phyloP scores from a whole-genome alignment of 306 rosid genomes.

The Begonia masoniana region DNA sequence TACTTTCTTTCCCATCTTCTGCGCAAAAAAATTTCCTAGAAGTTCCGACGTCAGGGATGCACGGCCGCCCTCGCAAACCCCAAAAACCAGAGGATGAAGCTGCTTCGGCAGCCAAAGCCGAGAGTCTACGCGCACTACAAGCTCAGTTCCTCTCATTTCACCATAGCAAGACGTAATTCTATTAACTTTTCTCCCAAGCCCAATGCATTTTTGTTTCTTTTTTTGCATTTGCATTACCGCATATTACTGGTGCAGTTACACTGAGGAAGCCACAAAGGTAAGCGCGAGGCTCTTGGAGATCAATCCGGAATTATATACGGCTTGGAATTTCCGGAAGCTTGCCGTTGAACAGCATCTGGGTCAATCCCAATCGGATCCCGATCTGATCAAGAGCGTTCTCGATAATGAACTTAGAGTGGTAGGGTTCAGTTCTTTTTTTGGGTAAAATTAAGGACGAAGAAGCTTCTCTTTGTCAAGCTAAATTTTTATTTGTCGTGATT shows the following conservation, averaged over 20 bases:
- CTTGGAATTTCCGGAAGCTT: conserved; percentile 85
- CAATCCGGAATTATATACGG: conserved; percentile 78
- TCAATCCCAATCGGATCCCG: conserved; percentile 31
- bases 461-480: neutral
- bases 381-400: conserved; percentile 27
- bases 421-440: neutral
- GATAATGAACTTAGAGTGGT: conserved; percentile 62
- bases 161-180: conserved; percentile 25
- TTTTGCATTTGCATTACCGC: neutral
- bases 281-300: conserved; percentile 54
- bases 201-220: neutral
- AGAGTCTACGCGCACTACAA: conserved; percentile 59
- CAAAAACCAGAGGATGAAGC: conserved; percentile 50
- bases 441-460: neutral
- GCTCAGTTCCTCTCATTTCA: conserved; percentile 59
- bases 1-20: too few species aligned
- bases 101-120: conserved; percentile 39
- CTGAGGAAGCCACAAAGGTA: conserved; percentile 52
- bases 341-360: conserved; percentile 44
- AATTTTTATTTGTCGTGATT: too few species aligned
- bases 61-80: conserved; percentile 74
- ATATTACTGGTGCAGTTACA: conserved; percentile 32
- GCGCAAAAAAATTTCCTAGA: too few species aligned
- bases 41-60: conserved; percentile 31
- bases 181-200: conserved; percentile 9